Conservation (phyloP, 345 rosid genomes). For the Eucalyptus leucophloia region DNA sequence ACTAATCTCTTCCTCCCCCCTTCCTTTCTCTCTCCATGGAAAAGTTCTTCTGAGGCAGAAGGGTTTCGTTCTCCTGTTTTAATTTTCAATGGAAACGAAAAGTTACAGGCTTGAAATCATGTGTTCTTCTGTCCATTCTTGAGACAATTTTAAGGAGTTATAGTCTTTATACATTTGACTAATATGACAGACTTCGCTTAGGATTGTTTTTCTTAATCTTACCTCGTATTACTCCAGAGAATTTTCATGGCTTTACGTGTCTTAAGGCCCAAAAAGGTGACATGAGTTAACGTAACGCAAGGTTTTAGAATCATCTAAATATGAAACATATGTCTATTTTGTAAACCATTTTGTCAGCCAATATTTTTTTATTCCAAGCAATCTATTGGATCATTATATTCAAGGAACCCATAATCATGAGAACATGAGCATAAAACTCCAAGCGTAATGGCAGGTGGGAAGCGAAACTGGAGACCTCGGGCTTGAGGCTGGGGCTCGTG, state of each 20-base stretch:
- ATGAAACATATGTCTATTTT: background rate
- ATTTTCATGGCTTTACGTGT: background rate
- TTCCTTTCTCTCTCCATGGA: background rate
- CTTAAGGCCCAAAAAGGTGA: background rate
- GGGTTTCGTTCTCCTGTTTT: background rate
- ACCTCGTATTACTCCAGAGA: background rate
- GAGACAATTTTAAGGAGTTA: background rate
- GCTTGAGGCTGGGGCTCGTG: slow-evolving; percentile 26
- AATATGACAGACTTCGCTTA: background rate
- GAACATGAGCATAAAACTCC: background rate
- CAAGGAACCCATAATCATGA: background rate
- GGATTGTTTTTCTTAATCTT: background rate
- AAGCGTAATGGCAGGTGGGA: background rate
- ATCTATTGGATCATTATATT: background rate
- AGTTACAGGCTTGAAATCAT: background rate
- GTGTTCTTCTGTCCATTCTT: background rate
- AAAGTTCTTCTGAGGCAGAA: background rate
- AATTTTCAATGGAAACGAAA: background rate
- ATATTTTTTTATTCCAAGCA: background rate
- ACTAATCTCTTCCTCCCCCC: background rate
- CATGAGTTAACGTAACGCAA: background rate
- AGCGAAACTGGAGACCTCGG: slow-evolving; percentile 15
- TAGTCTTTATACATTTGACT: background rate
- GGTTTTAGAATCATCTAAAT: background rate
- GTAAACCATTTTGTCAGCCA: background rate